phyloP scores from a whole-genome alignment of 495 filamentous ascomycete species.

The Geoglossum glabrum region DNA sequence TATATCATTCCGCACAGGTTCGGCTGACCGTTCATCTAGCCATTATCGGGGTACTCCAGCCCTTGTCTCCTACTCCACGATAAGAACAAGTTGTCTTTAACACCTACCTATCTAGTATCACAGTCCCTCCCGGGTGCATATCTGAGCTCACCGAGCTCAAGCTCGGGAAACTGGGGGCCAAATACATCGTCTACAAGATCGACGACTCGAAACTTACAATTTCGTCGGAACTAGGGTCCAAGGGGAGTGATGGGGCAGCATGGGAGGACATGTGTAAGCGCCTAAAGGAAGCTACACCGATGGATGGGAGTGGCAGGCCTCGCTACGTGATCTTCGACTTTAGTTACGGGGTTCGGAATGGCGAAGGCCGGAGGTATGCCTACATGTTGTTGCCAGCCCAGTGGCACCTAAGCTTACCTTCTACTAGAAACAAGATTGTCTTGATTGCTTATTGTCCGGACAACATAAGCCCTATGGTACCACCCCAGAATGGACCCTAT shows the following conservation, averaged over 20 bases:
- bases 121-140: constrained; percentile 59
- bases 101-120: neutral
- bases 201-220: neutral
- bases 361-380: constrained; percentile 63
- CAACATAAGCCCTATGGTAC: constrained; percentile 38
- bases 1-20: neutral
- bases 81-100: neutral
- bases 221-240: too few relatives aligned
- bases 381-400: neutral
- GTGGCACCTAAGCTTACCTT: constrained; percentile 5
- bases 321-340: constrained; percentile 92
- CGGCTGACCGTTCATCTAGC: neutral
- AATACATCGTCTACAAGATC: constrained; percentile 87
- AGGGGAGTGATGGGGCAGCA: constrained; percentile 17
- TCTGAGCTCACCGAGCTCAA: constrained; percentile 60
- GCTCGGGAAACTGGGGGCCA: constrained; percentile 22
- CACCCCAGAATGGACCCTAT: neutral
- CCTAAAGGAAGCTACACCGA: constrained; percentile 43
- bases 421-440: constrained; percentile 71
- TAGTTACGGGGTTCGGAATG: constrained; percentile 54
- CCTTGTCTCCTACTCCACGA: neutral
- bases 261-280: constrained; percentile 66
- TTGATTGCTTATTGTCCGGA: constrained; percentile 89
- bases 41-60: neutral
- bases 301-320: constrained; percentile 41